Percentiles rank a stretch among this genome's conserved stretches.
Conservation (phyloP, 169 alveolate genomes). For the Plasmodium billcollinsi region DNA sequence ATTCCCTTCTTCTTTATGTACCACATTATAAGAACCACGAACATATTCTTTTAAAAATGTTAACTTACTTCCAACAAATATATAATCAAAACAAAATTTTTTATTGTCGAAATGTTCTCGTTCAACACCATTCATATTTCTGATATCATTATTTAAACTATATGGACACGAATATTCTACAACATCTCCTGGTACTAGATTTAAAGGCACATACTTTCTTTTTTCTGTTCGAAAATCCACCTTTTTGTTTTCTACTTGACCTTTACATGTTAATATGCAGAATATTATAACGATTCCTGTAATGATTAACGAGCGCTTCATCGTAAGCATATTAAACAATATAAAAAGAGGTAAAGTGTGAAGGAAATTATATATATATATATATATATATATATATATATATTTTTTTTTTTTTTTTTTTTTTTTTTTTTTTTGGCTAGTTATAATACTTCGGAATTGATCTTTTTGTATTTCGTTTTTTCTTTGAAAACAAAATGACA, state of each 20-base stretch:
- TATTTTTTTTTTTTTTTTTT: too few species aligned
- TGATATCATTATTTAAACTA: neutral
- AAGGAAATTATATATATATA: too few species aligned
- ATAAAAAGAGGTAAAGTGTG: too few species aligned
- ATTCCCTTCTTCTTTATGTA: neutral
- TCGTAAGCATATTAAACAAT: too few species aligned
- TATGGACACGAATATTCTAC: conserved; percentile 51
- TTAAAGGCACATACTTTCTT: neutral
- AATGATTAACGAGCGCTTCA: neutral
- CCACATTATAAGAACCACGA: conserved; percentile 31
- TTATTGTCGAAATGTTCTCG: conserved; percentile 1
- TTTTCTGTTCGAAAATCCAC: neutral
- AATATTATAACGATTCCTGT: too few species aligned
- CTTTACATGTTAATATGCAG: too few species aligned
- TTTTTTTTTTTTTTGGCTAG: too few species aligned
- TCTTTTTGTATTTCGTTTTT: too few species aligned
- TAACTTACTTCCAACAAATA: neutral
- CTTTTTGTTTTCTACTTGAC: neutral
- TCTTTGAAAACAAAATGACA: too few species aligned
- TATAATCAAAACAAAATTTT: conserved; percentile 28
- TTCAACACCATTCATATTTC: neutral
- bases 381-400: too few species aligned
- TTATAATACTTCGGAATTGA: too few species aligned
- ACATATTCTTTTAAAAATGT: conserved; percentile 6
- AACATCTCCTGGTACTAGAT: conserved; percentile 39